Conservation (phyloP, 805 yeast species). For the Saccharomycopsis fermentans region DNA sequence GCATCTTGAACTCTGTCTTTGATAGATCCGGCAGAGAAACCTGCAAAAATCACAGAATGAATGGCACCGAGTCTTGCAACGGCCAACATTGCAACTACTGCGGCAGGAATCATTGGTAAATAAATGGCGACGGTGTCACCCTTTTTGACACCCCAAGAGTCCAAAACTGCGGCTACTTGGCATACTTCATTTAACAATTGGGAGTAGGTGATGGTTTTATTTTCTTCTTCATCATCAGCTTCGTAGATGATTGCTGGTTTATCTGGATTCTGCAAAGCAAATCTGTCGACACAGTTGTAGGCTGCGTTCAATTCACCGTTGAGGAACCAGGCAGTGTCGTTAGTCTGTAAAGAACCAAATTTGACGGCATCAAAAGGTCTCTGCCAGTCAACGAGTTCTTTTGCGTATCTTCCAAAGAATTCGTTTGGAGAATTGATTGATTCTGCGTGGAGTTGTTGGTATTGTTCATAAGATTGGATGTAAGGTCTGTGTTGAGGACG, state of each 20-base stretch:
- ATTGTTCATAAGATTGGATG: constrained; percentile 53
- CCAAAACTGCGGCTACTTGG: constrained; percentile 75
- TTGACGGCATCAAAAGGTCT: constrained; percentile 46
- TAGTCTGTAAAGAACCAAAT: constrained; percentile 57
- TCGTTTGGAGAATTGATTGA: constrained; percentile 70
- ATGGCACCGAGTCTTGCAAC: constrained; percentile 90
- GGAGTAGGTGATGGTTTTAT: constrained; percentile 68
- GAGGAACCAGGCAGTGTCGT: constrained; percentile 87
- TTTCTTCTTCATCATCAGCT: constrained; percentile 81
- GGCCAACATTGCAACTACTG: constrained; percentile 88
- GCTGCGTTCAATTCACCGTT: constrained; percentile 90
- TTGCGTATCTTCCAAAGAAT: constrained; percentile 74
- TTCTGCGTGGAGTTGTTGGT: constrained; percentile 57
- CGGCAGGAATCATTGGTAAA: constrained; percentile 97
- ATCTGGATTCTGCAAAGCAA: constrained; percentile 80
- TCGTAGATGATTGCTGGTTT: constrained; percentile 82
- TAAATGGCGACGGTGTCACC: constrained; percentile 97
- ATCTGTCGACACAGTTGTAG: constrained; percentile 92
- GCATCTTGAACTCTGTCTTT: constrained; percentile 88
- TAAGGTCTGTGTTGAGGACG: constrained; percentile 53
- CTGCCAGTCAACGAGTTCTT: constrained; percentile 68
- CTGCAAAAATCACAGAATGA: constrained; percentile 95
- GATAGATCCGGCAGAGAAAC: constrained; percentile 88
- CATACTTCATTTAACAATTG: constrained; percentile 79
- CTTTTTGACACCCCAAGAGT: constrained; percentile 76